Evolutionary conservation across 768 basidiomycete species (phyloP).

Genomic region (Suillus subluteus): DNA sequence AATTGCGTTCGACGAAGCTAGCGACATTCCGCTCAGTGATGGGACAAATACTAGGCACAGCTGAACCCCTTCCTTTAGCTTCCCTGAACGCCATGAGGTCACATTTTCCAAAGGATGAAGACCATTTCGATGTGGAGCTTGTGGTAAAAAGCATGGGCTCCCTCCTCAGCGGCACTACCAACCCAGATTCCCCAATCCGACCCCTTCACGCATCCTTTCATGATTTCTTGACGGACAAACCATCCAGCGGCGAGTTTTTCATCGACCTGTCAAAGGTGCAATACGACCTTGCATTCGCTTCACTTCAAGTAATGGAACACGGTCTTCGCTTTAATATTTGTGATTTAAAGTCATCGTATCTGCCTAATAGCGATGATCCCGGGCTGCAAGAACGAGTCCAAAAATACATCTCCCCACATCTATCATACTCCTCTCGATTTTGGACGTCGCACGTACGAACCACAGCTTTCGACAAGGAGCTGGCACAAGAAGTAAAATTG

Average conservation of each 20-base stretch:
- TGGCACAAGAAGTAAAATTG: not conserved
- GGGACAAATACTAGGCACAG: not conserved
- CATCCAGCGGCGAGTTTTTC: conserved; percentile 18
- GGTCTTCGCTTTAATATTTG: conserved; percentile 41
- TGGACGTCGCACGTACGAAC: conserved; percentile 15
- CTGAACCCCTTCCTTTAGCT: conserved; percentile 10
- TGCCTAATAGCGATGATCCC: conserved; percentile 28
- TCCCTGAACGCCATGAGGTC: conserved; percentile 2
- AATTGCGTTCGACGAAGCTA: not conserved
- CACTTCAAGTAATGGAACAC: conserved; percentile 32
- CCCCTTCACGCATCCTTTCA: conserved; percentile 32
- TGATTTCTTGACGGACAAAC: conserved; percentile 26
- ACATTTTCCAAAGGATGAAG: not conserved
- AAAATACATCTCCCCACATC: conserved; percentile 1
- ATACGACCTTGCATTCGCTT: conserved; percentile 22
- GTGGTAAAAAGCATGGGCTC: conserved; percentile 11
- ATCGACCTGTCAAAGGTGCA: conserved; percentile 19
- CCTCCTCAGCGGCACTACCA: conserved; percentile 13
- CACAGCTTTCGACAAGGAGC: conserved; percentile 1
- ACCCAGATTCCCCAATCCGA: conserved; percentile 11
- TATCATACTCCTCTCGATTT: conserved; percentile 17
- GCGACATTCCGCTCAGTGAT: conserved; percentile 5
- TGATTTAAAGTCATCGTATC: conserved; percentile 33
- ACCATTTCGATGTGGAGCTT: not conserved
- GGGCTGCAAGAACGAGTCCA: conserved; percentile 3